Percentiles rank a stretch among this genome's conserved stretches.
Conservation (phyloP, 768 basidiomycete species). For the Suillus hirtellus region DNA sequence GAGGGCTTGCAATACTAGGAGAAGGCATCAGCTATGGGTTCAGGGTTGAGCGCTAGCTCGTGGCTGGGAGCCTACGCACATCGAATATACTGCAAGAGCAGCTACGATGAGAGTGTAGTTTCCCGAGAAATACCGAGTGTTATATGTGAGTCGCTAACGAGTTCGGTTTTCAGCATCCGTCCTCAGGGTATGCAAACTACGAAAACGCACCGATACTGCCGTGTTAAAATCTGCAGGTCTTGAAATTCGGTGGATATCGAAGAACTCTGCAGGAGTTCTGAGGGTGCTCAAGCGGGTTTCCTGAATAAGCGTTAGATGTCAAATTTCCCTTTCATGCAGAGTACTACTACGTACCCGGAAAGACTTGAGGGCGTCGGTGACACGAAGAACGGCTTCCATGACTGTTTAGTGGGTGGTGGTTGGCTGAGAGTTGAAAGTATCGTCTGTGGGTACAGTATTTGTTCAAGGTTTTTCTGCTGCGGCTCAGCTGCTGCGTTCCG, state of each 20-base stretch:
- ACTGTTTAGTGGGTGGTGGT: constrained; percentile 12
- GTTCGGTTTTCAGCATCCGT: background rate
- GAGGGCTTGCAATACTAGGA: constrained; percentile 76
- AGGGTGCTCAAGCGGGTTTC: constrained; percentile 79
- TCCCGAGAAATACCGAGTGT: constrained; percentile 88
- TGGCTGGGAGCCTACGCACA: constrained; percentile 51
- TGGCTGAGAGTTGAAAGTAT: background rate
- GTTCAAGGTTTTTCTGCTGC: constrained; percentile 11
- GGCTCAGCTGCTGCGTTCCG: constrained; percentile 14
- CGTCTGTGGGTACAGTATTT: background rate
- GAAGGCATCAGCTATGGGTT: background rate
- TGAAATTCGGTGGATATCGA: constrained; percentile 83
- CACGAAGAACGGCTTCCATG: constrained; percentile 70
- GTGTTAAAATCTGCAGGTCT: constrained; percentile 79
- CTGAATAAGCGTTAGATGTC: constrained; percentile 36
- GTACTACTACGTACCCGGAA: constrained; percentile 54
- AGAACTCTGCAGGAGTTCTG: constrained; percentile 75
- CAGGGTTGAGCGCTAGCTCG: background rate
- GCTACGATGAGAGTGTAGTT: constrained; percentile 86
- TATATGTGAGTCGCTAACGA: constrained; percentile 86
- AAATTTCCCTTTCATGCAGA: background rate
- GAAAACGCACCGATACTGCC: constrained; percentile 63
- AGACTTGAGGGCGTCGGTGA: constrained; percentile 66
- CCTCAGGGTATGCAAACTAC: background rate
- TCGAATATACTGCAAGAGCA: constrained; percentile 79